These are phyloP conservation scores for Ceratobasidium sp. DNA, from an alignment of 1,284 basidiomycete species.

Conservation along the genomic window DNA sequence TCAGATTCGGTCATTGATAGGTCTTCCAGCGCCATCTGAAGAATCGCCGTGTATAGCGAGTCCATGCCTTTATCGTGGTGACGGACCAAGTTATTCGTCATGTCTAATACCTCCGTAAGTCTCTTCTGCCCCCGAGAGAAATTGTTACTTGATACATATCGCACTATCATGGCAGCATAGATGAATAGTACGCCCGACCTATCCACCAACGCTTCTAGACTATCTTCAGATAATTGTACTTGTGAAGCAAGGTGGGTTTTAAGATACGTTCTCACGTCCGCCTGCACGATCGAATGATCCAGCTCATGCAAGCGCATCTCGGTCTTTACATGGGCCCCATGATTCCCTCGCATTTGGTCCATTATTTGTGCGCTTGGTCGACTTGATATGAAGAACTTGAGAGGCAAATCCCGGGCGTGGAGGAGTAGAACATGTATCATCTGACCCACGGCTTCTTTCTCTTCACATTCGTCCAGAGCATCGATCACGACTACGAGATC, in stretches of 20 bases:
- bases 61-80: background rate
- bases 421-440: conserved; percentile 44
- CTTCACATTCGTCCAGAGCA: conserved; percentile 50
- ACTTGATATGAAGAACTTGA: conserved; percentile 49
- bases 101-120: background rate
- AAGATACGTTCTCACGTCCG: background rate
- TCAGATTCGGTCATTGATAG: background rate
- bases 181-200: background rate
- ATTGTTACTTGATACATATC: background rate
- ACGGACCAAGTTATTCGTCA: background rate
- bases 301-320: background rate
- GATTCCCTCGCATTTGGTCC: background rate
- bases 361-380: conserved; percentile 42
- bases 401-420: conserved; percentile 45
- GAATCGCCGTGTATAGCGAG: background rate
- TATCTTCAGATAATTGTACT: background rate
- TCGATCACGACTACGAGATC: conserved; percentile 42
- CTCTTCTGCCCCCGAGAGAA: background rate
- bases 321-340: background rate
- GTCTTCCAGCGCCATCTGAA: background rate
- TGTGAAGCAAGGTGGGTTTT: background rate
- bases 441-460: background rate
- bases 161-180: conserved; percentile 7
- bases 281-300: background rate
- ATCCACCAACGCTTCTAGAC: background rate